Conservation (phyloP, 2,329 filamentous ascomycete genomes). For the Knoxdaviesia capensis region DNA sequence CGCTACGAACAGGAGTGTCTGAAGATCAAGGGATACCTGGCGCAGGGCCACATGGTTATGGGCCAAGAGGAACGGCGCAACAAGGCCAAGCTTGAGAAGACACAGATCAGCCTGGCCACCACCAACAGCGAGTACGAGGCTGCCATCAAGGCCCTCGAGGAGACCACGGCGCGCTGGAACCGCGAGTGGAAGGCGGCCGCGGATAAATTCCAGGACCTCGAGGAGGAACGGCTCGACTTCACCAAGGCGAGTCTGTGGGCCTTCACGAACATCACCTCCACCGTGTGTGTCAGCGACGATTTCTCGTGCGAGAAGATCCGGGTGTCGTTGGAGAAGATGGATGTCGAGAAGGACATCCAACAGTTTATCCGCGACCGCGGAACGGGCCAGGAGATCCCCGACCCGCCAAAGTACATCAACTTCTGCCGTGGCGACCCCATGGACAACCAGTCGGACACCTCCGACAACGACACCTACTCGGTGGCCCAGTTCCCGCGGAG, state of each 20-base stretch:
- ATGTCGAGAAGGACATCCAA: slow-evolving; percentile 88
- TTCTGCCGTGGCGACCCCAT: slow-evolving; percentile 77
- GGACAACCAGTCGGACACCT: slow-evolving; percentile 64
- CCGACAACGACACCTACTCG: slow-evolving; percentile 77
- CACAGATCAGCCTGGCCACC: slow-evolving; percentile 79
- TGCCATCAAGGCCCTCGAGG: slow-evolving; percentile 81
- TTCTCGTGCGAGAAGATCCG: slow-evolving; percentile 92
- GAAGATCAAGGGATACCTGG: slow-evolving; percentile 95
- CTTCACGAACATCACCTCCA: slow-evolving; percentile 93
- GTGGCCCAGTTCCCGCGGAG: slow-evolving; percentile 89
- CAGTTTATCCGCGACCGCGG: slow-evolving; percentile 74
- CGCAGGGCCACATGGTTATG: slow-evolving; percentile 99
- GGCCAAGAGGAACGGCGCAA: slow-evolving; percentile 97
- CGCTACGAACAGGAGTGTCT: slow-evolving; percentile 94
- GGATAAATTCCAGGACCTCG: slow-evolving; percentile 97
- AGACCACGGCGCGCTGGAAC: slow-evolving; percentile 92
- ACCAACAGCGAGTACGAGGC: slow-evolving; percentile 88
- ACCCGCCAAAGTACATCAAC: slow-evolving; percentile 95
- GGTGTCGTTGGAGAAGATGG: slow-evolving; percentile 79
- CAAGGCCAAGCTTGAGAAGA: slow-evolving; percentile 97
- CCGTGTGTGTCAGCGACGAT: slow-evolving; percentile 94
- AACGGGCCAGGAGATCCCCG: slow-evolving; percentile 93
- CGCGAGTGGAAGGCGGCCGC: slow-evolving; percentile 95
- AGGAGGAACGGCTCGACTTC: slow-evolving; percentile 92
- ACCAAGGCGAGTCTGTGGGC: slow-evolving; percentile 96